A percentile compares a stretch with the other conserved stretches of the same genome.
Conservation (phyloP, 768 basidiomycete species). For the Russula virescens region DNA sequence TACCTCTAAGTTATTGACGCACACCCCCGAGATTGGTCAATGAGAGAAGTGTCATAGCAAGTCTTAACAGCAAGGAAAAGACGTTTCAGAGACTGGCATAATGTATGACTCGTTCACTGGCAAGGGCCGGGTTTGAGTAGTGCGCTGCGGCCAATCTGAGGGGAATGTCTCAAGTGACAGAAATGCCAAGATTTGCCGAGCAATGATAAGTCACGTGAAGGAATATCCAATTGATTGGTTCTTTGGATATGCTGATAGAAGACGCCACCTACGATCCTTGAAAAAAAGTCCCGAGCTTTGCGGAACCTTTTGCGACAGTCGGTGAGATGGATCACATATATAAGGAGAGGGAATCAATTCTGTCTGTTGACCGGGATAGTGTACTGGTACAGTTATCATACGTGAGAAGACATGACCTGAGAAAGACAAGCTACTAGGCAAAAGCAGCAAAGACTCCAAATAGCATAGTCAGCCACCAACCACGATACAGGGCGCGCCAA, state of each 20-base stretch:
- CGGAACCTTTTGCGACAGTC: not conserved
- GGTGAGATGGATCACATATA: not conserved
- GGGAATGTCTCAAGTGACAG: no score
- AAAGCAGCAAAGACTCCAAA: slow-evolving; percentile 52
- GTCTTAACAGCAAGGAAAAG: no score
- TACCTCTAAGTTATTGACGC: not conserved
- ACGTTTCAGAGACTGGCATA: no score
- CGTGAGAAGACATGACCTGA: not conserved
- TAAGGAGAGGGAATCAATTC: not conserved
- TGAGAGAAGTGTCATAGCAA: no score
- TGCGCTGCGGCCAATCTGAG: no score
- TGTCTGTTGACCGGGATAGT: not conserved
- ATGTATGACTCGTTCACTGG: no score
- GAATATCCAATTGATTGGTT: no score
- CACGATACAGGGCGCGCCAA: slow-evolving; percentile 63
- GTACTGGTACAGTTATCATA: slow-evolving; percentile 7
- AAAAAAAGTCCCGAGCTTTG: not conserved
- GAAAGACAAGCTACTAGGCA: slow-evolving; percentile 28
- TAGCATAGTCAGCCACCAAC: slow-evolving; percentile 79
- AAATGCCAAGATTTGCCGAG: no score
- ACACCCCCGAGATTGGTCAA: no score
- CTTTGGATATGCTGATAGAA: no score
- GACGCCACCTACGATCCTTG: not conserved
- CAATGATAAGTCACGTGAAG: no score
- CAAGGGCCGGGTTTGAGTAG: no score